Base-by-base conservation (phyloP, 768 basidiomycete genomes). In the Suillus fuscotomentosus region DNA sequence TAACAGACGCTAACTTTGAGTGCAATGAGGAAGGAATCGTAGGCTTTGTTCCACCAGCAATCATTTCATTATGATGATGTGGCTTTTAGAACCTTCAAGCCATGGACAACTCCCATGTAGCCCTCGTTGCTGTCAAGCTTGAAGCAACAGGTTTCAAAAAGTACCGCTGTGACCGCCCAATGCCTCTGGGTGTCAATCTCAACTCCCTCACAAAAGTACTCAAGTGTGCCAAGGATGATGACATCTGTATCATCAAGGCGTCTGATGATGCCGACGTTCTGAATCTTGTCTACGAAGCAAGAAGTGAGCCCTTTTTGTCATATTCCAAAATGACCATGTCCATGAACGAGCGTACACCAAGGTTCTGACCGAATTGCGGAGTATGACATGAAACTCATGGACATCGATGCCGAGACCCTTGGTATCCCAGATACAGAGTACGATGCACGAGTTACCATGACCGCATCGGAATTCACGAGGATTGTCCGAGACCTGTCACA, bases 91-190 rank as follows among this genome's bases (percentile, higher is more conserved):
- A 87, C 62, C 85, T 99, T 5, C 97, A 99, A 81, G 97, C 97
- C 4, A 99, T 99, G 97, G 97, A 99, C 81, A 99, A 98, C 84
- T 97, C 97, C 3, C 97, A 99, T 78, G 97, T 99, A 71, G 97
- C 97, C 1, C 91, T 99, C 69, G 97, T 99, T 47, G 82, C 94
- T 9, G 94, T 97, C 55, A 85, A 90, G 66, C 85, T 99, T 38
- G 80, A 89, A 47, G 85, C 87, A 1, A 80, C 84, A 0, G 94
- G 93, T 39, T 99, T 99, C 84, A 84, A 86, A 70, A 81, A 83
- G 60, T 99, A 90, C 78, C 90, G 97, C 68, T 99, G 97, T 74
- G 97, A 99, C 78, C 86, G 95, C 7, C 92, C 96, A 41, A 93
- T 99, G 85, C 91, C 92, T 0, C 84, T 96, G 31, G 94, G 94